phyloP scores from a whole-genome alignment of 164 flowering plant species.

The Piper longum region DNA sequence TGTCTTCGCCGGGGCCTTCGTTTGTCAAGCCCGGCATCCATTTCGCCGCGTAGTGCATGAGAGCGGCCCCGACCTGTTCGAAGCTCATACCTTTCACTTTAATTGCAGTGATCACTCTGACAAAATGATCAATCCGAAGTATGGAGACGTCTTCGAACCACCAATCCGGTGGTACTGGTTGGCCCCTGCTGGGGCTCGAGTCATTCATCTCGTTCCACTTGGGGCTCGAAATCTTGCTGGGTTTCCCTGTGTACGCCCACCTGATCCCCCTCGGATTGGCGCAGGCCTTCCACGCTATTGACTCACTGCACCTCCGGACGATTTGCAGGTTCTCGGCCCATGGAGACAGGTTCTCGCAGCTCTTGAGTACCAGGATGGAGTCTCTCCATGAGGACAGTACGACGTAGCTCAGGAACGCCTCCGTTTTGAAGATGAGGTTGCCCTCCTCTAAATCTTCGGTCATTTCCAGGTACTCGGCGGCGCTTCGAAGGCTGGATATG shows the following conservation, averaged over 20 bases:
- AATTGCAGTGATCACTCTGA: slow-evolving; percentile 75
- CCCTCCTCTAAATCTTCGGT: slow-evolving; percentile 93
- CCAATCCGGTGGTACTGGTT: slow-evolving; percentile 73
- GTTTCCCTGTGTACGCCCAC: slow-evolving; percentile 66
- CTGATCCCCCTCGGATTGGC: slow-evolving; percentile 67
- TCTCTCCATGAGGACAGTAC: slow-evolving; percentile 86
- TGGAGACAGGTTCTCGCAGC: slow-evolving; percentile 67
- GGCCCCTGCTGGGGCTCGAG: slow-evolving; percentile 45
- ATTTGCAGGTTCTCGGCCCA: slow-evolving; percentile 83
- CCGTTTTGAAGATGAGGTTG: slow-evolving; percentile 82
- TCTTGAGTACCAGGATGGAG: slow-evolving; percentile 61
- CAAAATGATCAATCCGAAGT: slow-evolving; percentile 77
- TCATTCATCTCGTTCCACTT: slow-evolving; percentile 56
- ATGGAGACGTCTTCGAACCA: slow-evolving; percentile 84
- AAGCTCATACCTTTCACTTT: slow-evolving; percentile 82
- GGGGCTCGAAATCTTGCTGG: slow-evolving; percentile 35
- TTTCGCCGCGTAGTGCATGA: slow-evolving; percentile 65
- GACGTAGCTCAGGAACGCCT: slow-evolving; percentile 78
- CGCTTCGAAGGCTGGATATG: slow-evolving; percentile 73
- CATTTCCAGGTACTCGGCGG: slow-evolving; percentile 89
- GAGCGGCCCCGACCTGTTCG: slow-evolving; percentile 69
- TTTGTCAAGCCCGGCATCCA: slow-evolving; percentile 70
- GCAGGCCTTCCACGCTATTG: slow-evolving; percentile 91
- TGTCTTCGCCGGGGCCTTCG: slow-evolving; percentile 34
- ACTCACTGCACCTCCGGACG: slow-evolving; percentile 72